Evolutionary conservation across 1,284 basidiomycete species (phyloP).

Genomic region (Austropuccinia psidii): DNA sequence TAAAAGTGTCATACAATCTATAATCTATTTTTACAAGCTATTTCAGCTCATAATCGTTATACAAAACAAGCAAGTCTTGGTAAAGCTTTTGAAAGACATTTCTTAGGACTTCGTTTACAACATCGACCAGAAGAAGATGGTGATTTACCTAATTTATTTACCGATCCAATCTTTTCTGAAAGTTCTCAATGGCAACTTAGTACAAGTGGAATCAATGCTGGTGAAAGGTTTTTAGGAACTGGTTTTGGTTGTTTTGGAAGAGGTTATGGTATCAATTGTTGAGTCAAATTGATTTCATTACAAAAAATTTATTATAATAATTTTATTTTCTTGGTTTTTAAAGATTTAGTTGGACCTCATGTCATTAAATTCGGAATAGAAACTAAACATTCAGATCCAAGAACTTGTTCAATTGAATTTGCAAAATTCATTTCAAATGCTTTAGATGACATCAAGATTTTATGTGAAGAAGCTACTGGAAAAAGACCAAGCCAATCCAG

Average conservation of each 20-base stretch:
- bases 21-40: slow-evolving; percentile 60
- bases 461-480: slow-evolving; percentile 51
- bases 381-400: slow-evolving; percentile 65
- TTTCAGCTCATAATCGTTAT: slow-evolving; percentile 64
- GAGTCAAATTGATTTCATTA: slow-evolving; percentile 47
- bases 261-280: slow-evolving; percentile 88
- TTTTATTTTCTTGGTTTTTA: neutral
- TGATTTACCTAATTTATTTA: slow-evolving; percentile 39
- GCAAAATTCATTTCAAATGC: slow-evolving; percentile 62
- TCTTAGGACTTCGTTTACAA: slow-evolving; percentile 68
- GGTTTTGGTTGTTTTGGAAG: slow-evolving; percentile 59
- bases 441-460: slow-evolving; percentile 62
- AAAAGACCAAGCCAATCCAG: neutral
- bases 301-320: neutral
- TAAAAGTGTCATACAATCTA: slow-evolving; percentile 49
- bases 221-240: slow-evolving; percentile 79
- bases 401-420: slow-evolving; percentile 67
- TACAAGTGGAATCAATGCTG: slow-evolving; percentile 81
- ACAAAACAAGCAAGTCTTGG: slow-evolving; percentile 75
- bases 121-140: slow-evolving; percentile 32
- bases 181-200: slow-evolving; percentile 84
- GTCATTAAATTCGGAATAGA: slow-evolving; percentile 92
- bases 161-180: slow-evolving; percentile 65
- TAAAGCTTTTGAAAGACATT: slow-evolving; percentile 80
- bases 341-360: slow-evolving; percentile 73